Evolutionary conservation across 805 yeast genomes (phyloP).

Genomic region (Yarrowia sp.): DNA sequence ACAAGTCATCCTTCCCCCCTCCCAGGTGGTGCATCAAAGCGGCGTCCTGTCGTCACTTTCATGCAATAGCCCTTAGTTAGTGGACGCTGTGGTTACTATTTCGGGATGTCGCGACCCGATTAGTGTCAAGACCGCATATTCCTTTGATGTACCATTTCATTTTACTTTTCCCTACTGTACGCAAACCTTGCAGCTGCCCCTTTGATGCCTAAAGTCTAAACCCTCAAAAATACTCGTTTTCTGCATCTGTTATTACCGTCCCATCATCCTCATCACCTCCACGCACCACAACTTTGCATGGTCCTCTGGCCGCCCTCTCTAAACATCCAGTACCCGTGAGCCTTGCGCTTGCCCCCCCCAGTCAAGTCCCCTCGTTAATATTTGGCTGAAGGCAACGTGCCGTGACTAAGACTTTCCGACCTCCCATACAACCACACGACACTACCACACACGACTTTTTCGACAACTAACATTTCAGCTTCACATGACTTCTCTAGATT

Average conservation of each 20-base stretch:
- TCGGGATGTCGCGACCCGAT: constrained; percentile 25
- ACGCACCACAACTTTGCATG: constrained; percentile 16
- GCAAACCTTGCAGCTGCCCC: constrained; percentile 24
- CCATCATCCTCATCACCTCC: constrained; percentile 19
- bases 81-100: constrained; percentile 21
- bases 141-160: constrained; percentile 22
- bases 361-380: constrained; percentile 27
- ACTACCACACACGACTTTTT: background rate
- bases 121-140: constrained; percentile 12
- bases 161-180: constrained; percentile 14
- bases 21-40: background rate
- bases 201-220: constrained; percentile 22
- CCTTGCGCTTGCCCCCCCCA: constrained; percentile 19
- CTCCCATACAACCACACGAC: background rate
- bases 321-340: background rate
- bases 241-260: constrained; percentile 8
- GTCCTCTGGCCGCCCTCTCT: constrained; percentile 24
- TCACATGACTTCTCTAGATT: constrained; percentile 24
- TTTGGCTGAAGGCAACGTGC: constrained; percentile 23
- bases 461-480: constrained; percentile 25
- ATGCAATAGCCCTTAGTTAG: constrained; percentile 6
- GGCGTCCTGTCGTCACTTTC: constrained; percentile 11
- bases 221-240: constrained; percentile 10
- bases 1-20: constrained; percentile 5
- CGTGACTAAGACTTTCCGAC: background rate